Percentiles rank a stretch among this genome's conserved stretches.
These are phyloP conservation scores for Pichia insulana DNA, from an alignment of 805 yeast species.

Conservation along the genomic window DNA sequence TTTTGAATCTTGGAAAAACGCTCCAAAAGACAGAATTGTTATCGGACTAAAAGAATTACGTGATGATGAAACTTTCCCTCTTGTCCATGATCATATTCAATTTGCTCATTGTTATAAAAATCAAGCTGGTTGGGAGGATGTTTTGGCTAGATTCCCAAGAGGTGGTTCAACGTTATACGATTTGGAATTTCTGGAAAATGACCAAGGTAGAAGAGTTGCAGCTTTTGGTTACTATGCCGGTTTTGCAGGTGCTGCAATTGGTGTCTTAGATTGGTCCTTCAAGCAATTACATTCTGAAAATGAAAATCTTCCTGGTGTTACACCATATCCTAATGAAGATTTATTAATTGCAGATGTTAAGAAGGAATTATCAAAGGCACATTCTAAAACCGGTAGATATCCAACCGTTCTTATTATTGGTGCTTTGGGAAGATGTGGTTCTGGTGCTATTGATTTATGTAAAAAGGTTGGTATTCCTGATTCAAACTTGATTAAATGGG, in stretches of 20 bases:
- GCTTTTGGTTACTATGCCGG: conserved; percentile 99
- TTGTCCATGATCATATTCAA: conserved; percentile 92
- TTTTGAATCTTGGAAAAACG: conserved; percentile 85
- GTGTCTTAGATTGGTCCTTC: conserved; percentile 89
- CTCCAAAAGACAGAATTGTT: conserved; percentile 85
- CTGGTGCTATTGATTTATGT: conserved; percentile 87
- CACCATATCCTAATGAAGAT: conserved; percentile 75
- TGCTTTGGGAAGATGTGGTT: conserved; percentile 97
- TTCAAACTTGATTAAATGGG: conserved; percentile 82
- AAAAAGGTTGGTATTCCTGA: conserved; percentile 83
- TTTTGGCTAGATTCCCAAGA: conserved; percentile 75
- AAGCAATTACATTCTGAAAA: conserved; percentile 65
- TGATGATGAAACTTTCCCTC: conserved; percentile 76
- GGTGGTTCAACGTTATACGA: conserved; percentile 92
- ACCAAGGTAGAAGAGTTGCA: conserved; percentile 95
- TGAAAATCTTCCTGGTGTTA: conserved; percentile 68
- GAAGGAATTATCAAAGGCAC: conserved; percentile 46
- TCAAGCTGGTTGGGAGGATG: conserved; percentile 96
- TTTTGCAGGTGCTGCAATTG: conserved; percentile 99
- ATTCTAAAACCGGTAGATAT: conserved; percentile 47
- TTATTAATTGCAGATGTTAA: conserved; percentile 67
- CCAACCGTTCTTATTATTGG: conserved; percentile 90
- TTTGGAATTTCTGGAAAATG: conserved; percentile 89
- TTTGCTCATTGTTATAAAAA: conserved; percentile 98
- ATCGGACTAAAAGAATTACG: conserved; percentile 94